Base-by-base conservation (phyloP, 176 grass and related monocot genomes). In the Carex parvula region DNA sequence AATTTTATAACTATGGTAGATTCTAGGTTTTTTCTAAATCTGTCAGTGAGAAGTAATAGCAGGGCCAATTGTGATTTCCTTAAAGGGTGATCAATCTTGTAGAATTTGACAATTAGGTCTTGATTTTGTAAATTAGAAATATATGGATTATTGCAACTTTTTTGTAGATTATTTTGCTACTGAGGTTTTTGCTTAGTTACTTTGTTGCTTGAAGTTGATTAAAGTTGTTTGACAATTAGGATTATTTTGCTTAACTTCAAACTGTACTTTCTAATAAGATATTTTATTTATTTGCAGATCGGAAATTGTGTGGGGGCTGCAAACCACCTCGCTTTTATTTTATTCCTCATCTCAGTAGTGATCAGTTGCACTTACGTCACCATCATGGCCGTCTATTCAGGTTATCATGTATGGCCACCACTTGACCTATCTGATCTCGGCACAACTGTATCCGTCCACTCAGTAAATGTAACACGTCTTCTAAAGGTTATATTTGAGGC, bases 291-390 rank as follows among this genome's bases (percentile, higher is more conserved):
- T 83, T 46, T 94, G 78, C 89, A 98, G 96, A 95, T 98, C 83
- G 89, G 96, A 17, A 98, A 98, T 64, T 98, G 96, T 85, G 91
- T 98, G 22, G 96, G 96, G 70, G 82, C 91, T 30, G 87, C 89
- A 88, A 98, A 98, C 77, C 93, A 99, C 56, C 83, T 70, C 21
- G 81, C 81, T 75, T 99, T 99, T 82, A 88, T 99, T 56, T 82
- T 89, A 82, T 99, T 99, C 80, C 96, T 98, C 64, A 85, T 98
- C 2, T 90, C 88, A 58, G 90, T 95, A 85, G 87, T 98, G 66
- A 61, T 91, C 37, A 93, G 96, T 85, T 98, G 96, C 67, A 88
- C 78, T 32, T 98, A 98, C 59, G 83, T 88, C 73, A 84, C 89
- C 65, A 22, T 63, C 56, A 95, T 93, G 91, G 82, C 92, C 58